Evolutionary conservation across 306 rosid genomes (phyloP), one percentile per base, ranked within the genome.

Genomic region (Dryas drummondii): DNA sequence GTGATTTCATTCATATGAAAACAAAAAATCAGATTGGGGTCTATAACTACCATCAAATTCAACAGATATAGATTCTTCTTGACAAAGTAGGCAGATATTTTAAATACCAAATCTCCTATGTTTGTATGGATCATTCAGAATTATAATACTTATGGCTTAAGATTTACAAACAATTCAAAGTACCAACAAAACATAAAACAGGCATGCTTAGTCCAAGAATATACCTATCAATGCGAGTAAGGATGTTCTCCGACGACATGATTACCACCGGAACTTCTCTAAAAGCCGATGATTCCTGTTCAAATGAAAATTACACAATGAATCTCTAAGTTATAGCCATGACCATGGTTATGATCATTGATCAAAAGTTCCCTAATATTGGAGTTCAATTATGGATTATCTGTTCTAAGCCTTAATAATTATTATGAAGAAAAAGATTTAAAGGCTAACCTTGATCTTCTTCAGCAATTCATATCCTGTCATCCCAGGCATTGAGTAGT

Each of bases 401-500:
- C 4, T 5, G 2, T 27, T 60, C 3, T 9, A 53, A 7, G 11
- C 41, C 63, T 15, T 56, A 14, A 46, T 56, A 22, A 22, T 6
- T 32, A 11, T 55, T n/a, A 46, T 26, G 41, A 12, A 7, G 41
- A 17, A 26, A 44, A 1, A 32, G 2, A 32, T 32, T 40, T 53
- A 13, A 17, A 69, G 56, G 54, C 66, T 41, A 78, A 94, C 99
- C 97, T 94, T 94, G 74, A 94, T 92, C 86, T 82, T 94, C 83
- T 94, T 94, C 41, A 94, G 96, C 4, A 94, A 65, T 72, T 94
- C 99, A 81, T 92, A 94, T 51, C 99, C 99, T 3, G 97, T 90
- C 99, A 94, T 94, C 75, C 91, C 99, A 0, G 99, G 99, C 99
- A 94, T 94, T 45, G 97, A 94, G 74, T 94, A 94, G 79, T 94